phyloP scores from a whole-genome alignment of 1,139 yeast genomes.

The Sugiyamaella paludigena region DNA sequence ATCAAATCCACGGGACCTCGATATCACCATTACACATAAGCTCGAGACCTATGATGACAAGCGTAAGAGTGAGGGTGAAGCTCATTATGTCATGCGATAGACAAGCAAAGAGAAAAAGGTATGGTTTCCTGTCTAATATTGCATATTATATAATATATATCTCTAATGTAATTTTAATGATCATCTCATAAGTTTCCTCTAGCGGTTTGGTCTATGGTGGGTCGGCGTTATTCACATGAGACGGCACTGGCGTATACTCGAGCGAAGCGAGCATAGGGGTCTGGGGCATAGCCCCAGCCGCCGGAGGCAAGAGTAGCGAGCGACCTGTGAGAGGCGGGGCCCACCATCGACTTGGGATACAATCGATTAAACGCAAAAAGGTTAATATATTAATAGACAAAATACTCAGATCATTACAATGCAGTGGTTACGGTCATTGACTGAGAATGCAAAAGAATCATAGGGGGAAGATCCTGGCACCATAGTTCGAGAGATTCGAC shows the following conservation, averaged over 20 bases:
- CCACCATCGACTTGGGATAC: too few relatives aligned
- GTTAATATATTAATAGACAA: too few relatives aligned
- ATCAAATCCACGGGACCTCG: constrained; percentile 69
- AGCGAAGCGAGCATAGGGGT: too few relatives aligned
- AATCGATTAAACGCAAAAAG: too few relatives aligned
- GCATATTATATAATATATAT: constrained; percentile 7
- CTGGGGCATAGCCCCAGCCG: too few relatives aligned
- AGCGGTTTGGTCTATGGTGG: too few relatives aligned
- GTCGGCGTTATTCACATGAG: too few relatives aligned
- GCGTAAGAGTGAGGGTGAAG: constrained; percentile 17
- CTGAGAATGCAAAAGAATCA: constrained; percentile 78
- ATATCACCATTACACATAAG: constrained; percentile 44
- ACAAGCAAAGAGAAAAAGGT: background rate
- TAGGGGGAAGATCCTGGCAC: constrained; percentile 80
- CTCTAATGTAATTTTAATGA: constrained; percentile 9
- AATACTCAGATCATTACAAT: constrained; percentile 43
- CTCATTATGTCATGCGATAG: constrained; percentile 18
- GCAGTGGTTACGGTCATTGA: constrained; percentile 96
- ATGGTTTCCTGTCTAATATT: constrained; percentile 2
- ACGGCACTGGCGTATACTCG: too few relatives aligned
- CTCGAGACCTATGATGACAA: constrained; percentile 51
- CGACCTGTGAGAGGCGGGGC: too few relatives aligned
- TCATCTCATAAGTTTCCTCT: too few relatives aligned
- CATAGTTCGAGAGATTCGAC: constrained; percentile 74
- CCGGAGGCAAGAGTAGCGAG: too few relatives aligned